Conservation (phyloP, 768 basidiomycete species). For the Amanita muscaria region DNA sequence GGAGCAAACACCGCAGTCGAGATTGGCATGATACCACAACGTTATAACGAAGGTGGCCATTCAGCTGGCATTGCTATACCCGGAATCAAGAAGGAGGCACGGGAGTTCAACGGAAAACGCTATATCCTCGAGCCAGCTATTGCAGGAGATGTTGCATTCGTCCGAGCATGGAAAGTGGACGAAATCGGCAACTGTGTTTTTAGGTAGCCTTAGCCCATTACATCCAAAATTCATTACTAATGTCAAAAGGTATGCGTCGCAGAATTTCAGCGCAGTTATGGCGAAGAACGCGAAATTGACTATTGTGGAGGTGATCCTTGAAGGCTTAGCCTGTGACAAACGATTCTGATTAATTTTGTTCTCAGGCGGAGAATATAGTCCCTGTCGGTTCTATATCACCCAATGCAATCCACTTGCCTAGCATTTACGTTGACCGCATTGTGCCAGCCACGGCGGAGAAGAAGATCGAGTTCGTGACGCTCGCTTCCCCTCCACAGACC, state of each 20-base stretch:
- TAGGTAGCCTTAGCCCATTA: constrained; percentile 38
- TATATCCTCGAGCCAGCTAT: constrained; percentile 80
- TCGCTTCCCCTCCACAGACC: constrained; percentile 41
- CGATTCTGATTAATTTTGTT: not conserved
- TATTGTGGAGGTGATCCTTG: constrained; percentile 67
- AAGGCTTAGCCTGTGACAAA: not conserved
- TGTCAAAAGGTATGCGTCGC: constrained; percentile 59
- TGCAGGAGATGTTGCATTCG: constrained; percentile 74
- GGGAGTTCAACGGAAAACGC: constrained; percentile 69
- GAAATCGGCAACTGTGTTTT: constrained; percentile 89
- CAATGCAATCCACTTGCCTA: constrained; percentile 73
- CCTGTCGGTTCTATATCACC: constrained; percentile 76
- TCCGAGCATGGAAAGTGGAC: constrained; percentile 89
- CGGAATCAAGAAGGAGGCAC: constrained; percentile 69
- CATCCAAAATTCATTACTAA: not conserved
- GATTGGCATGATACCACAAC: constrained; percentile 66
- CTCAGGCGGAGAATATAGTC: constrained; percentile 82
- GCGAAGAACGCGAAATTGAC: constrained; percentile 84
- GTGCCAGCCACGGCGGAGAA: constrained; percentile 72
- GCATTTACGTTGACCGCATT: constrained; percentile 85
- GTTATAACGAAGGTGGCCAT: constrained; percentile 72
- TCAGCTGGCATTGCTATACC: constrained; percentile 58
- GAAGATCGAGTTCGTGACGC: constrained; percentile 64
- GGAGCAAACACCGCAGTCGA: constrained; percentile 82
- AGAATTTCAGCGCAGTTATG: constrained; percentile 86